Base-by-base conservation (phyloP, 371 early-diverging fungal species). In the Actinomortierella ambigua region DNA sequence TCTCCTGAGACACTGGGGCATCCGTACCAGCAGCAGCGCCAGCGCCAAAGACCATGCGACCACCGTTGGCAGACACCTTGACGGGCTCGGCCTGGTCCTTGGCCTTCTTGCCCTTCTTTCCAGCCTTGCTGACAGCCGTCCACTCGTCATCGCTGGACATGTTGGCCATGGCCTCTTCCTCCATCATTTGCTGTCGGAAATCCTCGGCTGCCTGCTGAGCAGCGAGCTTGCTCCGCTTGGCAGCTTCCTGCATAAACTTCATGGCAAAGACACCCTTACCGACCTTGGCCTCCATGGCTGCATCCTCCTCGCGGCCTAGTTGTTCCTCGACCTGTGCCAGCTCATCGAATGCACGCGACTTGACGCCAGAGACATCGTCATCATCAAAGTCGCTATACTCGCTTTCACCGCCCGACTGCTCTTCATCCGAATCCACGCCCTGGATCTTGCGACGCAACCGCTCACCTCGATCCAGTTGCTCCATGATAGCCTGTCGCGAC, bases 191-290 rank as follows among this genome's bases (percentile, higher is more conserved):
- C 49, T 81, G 77, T 23, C 73, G 73, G 73, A 81, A 78, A 55
- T 78, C 77, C 23, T 71, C 75, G 6, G 79, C 65, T 13, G 68
- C 67, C 20, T 57, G 53, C 59, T 71, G 66, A 13, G 86, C 82
- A 22, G 78, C 68, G n/a, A 82, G 70, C 34, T 77, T 63, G 50
- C 86, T 77, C 46, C 81, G 69, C 58, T 88, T 79, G 48, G 84
- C 83, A 57, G 88, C 93, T 53, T 85, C 85, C 76, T 94, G 93
- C 98, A 98, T 98, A 68, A 98, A 98, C 78, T 97, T 97, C 98
- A 98, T 97, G 8, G 84, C 88, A 64, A 94, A 89, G 29, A 98
- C 62, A 22, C 95, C 96, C 80, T 92, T 95, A 53, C 78, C 80
- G n/a, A 89, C 87, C 44, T 77, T 77, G 63, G 78, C 78, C 34